Base-by-base conservation (phyloP, 495 filamentous ascomycete genomes). In the Pseudoneurospora amorphoporcata region DNA sequence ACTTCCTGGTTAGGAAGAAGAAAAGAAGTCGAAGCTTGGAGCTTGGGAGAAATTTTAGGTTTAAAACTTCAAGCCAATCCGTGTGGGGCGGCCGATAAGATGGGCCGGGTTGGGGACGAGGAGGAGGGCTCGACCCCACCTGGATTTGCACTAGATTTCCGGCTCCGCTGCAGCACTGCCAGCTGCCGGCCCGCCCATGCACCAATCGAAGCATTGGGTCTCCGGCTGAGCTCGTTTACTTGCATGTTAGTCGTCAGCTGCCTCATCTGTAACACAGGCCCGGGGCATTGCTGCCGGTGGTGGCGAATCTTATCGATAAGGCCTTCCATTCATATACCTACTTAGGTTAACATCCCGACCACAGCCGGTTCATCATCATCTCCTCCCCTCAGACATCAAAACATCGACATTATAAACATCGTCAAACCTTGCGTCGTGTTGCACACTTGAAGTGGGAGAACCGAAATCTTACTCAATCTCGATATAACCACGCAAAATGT, bases 401-500 rank as follows among this genome's bases (percentile, higher is more conserved):
- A 35, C 53, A 32, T 61, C 53, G 53, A 61, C 29, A 23, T 53
- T n/a, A 61, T 16, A 35, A 65, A 17, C 29, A 65, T 35, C 14
- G 7, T 35, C 53, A 8, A 14, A 2, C 17, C 8, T 37, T 17
- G 3, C 14, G 7, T 65, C 29, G 14, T 17, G 3, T 35, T 35
- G 14, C 16, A 35, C 29, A 65, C 14, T 17, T 65, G 29, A 17
- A 17, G 53, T 35, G 14, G 29, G 53, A 65, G 29, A 16, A 65
- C 53, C 14, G 6, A 65, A 65, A 65, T 35, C 29, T 65, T 14
- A 65, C 53, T 17, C 29, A 9, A 65, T 17, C 53, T 35, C 53
- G 53, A 65, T 65, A 69, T 42, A 68, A 53, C 17, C 65, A 69
- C 74, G 75, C 77, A 85, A 74, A 73, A 94, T 94, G 92, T 86